phyloP scores from a whole-genome alignment of 1,139 yeast genomes.

The Arxiozyma heterogenica region DNA sequence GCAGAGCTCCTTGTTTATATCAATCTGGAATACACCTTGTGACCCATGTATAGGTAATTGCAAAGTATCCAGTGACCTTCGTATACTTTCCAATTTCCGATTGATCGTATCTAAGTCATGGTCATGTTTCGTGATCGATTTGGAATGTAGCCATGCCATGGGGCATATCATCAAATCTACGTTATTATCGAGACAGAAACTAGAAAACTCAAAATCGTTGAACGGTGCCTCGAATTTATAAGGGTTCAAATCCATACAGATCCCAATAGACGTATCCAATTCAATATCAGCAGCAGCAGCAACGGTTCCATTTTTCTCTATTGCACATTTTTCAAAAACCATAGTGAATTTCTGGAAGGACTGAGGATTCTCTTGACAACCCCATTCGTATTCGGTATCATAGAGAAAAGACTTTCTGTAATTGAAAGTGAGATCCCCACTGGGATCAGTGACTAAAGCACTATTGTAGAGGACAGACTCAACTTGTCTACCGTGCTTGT shows the following conservation, averaged over 20 bases:
- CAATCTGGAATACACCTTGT: constrained; percentile 19
- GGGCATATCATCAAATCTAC: constrained; percentile 62
- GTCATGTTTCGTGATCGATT: constrained; percentile 31
- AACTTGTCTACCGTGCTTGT: constrained; percentile 10
- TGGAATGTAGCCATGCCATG: constrained; percentile 76
- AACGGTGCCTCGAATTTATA: constrained; percentile 77
- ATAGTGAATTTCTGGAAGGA: constrained; percentile 37
- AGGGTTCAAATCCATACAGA: constrained; percentile 94
- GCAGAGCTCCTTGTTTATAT: constrained; percentile 10
- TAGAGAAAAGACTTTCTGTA: constrained; percentile 74
- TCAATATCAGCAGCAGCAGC: constrained; percentile 14
- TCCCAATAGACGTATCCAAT: constrained; percentile 55
- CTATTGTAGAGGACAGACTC: constrained; percentile 51
- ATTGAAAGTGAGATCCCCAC: constrained; percentile 52
- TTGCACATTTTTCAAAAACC: constrained; percentile 12
- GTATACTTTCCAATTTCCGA: constrained; percentile 11
- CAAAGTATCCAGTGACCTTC: constrained; percentile 11
- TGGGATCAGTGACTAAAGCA: constrained; percentile 53
- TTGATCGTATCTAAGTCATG: constrained; percentile 5
- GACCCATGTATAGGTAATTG: constrained; percentile 20
- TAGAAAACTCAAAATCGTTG: constrained; percentile 61
- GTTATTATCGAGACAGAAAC: constrained; percentile 40
- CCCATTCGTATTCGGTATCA: constrained; percentile 76
- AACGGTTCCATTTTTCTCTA: neutral
- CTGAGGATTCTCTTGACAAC: constrained; percentile 59